Conservation (phyloP, 2,329 filamentous ascomycete species). For the Colletotrichum plurivorum region DNA sequence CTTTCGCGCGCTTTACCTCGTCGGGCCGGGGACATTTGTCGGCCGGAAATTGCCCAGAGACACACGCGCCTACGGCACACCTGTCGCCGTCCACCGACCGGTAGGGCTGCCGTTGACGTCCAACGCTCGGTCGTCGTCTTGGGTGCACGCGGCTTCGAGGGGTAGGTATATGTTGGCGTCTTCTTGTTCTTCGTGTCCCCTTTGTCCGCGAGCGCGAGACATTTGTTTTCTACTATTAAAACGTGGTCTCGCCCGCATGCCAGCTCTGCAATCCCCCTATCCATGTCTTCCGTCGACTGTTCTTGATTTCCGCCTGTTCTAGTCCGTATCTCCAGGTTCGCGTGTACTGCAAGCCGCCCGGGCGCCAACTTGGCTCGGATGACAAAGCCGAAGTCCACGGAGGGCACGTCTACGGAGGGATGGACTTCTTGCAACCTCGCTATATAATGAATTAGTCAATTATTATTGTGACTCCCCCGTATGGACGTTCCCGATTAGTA, state of each 20-base stretch:
- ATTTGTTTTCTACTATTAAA: not conserved
- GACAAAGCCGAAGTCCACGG: too few relatives aligned
- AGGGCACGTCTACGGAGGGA: not conserved
- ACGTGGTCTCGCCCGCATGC: not conserved
- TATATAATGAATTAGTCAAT: too few relatives aligned
- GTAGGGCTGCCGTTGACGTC: constrained; percentile 2
- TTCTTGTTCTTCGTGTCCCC: not conserved
- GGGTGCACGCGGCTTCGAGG: not conserved
- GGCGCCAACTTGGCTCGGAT: too few relatives aligned
- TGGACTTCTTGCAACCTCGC: not conserved
- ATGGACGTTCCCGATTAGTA: too few relatives aligned
- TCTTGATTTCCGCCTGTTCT: not conserved
- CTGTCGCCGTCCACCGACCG: constrained; percentile 8
- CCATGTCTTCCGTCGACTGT: not conserved
- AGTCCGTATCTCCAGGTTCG: not conserved
- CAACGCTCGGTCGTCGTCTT: not conserved
- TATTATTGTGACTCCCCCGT: too few relatives aligned
- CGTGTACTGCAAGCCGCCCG: too few relatives aligned
- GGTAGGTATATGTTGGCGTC: not conserved
- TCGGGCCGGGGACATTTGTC: not conserved
- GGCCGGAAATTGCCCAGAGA: constrained; percentile 21
- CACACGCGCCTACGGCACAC: not conserved
- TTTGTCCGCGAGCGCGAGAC: not conserved
- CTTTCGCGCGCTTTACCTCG: not conserved
- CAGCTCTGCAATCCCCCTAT: not conserved